These are phyloP conservation scores for Ophiostoma sp. DNA, from an alignment of 2,329 filamentous ascomycete species.

Conservation along the genomic window DNA sequence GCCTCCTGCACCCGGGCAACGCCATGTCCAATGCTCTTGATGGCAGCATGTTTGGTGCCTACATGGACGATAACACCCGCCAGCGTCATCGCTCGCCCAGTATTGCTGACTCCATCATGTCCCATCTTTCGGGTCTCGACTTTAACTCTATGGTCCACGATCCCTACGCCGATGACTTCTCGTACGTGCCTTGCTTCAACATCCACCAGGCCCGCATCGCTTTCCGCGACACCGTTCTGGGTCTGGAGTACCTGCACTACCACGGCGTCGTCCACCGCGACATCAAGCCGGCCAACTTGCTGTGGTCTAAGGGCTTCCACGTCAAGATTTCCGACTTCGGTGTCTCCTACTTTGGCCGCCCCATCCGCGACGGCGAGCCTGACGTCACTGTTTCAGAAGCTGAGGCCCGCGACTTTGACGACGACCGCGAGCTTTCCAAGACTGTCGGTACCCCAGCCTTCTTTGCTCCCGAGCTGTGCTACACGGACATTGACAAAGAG, in stretches of 20 bases:
- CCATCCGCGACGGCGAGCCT: conserved; percentile 77
- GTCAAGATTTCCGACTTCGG: conserved; percentile 99
- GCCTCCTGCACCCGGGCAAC: conserved; percentile 53
- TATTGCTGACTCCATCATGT: conserved; percentile 73
- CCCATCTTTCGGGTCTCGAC: conserved; percentile 67
- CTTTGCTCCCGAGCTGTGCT: conserved; percentile 94
- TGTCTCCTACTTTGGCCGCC: conserved; percentile 92
- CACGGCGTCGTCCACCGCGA: conserved; percentile 82
- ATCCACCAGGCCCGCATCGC: conserved; percentile 77
- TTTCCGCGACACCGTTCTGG: conserved; percentile 90
- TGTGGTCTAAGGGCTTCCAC: conserved; percentile 79
- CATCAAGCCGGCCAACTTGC: conserved; percentile 85
- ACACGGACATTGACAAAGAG: conserved; percentile 70
- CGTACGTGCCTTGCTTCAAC: conserved; percentile 91
- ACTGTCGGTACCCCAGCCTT: conserved; percentile 97
- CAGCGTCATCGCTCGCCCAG: conserved; percentile 73
- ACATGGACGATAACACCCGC: conserved; percentile 54
- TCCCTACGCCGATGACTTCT: conserved; percentile 79
- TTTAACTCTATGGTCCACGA: conserved; percentile 60
- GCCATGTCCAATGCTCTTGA: conserved; percentile 64
- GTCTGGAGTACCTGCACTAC: conserved; percentile 89
- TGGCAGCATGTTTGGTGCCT: conserved; percentile 75
- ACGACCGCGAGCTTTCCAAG: conserved; percentile 94
- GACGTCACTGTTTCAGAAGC: conserved; percentile 72
- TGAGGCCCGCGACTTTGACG: conserved; percentile 83